Evolutionary conservation across 352 stramenopile species (phyloP).

Genomic region (Phytophthora cactorum): DNA sequence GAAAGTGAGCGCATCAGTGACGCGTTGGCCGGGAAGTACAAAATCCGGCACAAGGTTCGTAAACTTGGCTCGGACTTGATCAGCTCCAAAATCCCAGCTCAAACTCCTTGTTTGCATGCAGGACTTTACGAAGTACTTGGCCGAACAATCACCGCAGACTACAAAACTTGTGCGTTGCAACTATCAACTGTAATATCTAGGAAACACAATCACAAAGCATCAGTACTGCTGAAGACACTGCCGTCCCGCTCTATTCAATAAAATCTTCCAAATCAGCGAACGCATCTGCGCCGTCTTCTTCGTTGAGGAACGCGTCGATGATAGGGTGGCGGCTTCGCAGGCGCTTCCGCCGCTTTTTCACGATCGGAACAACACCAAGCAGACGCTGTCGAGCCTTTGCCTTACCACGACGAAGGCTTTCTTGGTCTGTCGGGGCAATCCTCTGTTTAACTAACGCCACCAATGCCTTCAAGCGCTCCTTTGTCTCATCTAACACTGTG

Average conservation of each 20-base stretch:
- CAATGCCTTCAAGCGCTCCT: slow-evolving; percentile 42
- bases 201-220: slow-evolving; percentile 20
- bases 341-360: slow-evolving; percentile 57
- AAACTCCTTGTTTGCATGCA: slow-evolving; percentile 13
- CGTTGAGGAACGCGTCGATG: slow-evolving; percentile 78
- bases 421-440: slow-evolving; percentile 33
- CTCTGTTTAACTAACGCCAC: slow-evolving; percentile 47
- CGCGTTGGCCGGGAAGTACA: slow-evolving; percentile 47
- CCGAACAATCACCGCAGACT: slow-evolving; percentile 36
- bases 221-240: slow-evolving; percentile 8
- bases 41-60: slow-evolving; percentile 53
- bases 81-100: slow-evolving; percentile 4
- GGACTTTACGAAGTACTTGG: slow-evolving; percentile 55
- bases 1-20: slow-evolving; percentile 39
- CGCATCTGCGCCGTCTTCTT: slow-evolving; percentile 73
- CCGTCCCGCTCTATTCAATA: slow-evolving; percentile 55
- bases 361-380: slow-evolving; percentile 61
- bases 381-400: slow-evolving; percentile 42
- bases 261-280: slow-evolving; percentile 82
- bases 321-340: slow-evolving; percentile 73
- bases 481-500: slow-evolving; percentile 25
- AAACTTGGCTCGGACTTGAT: not conserved
- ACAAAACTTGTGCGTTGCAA: slow-evolving; percentile 46
- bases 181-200: slow-evolving; percentile 40
- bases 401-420: slow-evolving; percentile 12